Conservation (phyloP, 177 flowering plant genomes). For the Vitis hybrid region DNA sequence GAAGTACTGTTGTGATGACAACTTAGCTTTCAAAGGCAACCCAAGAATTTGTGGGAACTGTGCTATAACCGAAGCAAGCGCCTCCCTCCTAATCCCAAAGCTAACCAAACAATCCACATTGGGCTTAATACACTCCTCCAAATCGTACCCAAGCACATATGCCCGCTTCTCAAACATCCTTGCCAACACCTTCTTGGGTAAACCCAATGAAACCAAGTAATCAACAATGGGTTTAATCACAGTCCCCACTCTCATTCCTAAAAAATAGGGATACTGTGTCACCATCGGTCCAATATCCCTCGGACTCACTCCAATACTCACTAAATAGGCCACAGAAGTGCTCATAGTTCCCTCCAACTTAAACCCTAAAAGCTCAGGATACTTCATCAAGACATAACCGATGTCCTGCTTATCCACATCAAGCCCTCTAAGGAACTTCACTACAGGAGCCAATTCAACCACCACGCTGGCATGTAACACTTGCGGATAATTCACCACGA, state of each 20-base stretch:
- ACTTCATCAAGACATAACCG: constrained; percentile 77
- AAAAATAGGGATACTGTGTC: constrained; percentile 70
- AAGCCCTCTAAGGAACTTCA: constrained; percentile 72
- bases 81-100: constrained; percentile 67
- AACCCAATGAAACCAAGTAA: constrained; percentile 70
- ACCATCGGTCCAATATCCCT: constrained; percentile 93
- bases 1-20: constrained; percentile 76
- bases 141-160: constrained; percentile 71
- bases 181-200: constrained; percentile 76
- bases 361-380: constrained; percentile 84
- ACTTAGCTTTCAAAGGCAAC: constrained; percentile 79
- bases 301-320: constrained; percentile 83
- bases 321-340: constrained; percentile 84
- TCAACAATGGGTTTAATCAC: constrained; percentile 81
- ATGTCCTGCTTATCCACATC: constrained; percentile 81
- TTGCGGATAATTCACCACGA: constrained; percentile 77
- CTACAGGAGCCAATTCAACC: constrained; percentile 80
- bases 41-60: constrained; percentile 85
- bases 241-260: constrained; percentile 94
- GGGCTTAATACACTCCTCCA: constrained; percentile 74
- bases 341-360: constrained; percentile 98
- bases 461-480: constrained; percentile 83
- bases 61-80: constrained; percentile 56
- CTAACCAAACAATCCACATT: constrained; percentile 80
- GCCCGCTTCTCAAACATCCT: constrained; percentile 85